phyloP scores from a whole-genome alignment of 1,284 basidiomycete genomes.

The Marasmius fiardii region DNA sequence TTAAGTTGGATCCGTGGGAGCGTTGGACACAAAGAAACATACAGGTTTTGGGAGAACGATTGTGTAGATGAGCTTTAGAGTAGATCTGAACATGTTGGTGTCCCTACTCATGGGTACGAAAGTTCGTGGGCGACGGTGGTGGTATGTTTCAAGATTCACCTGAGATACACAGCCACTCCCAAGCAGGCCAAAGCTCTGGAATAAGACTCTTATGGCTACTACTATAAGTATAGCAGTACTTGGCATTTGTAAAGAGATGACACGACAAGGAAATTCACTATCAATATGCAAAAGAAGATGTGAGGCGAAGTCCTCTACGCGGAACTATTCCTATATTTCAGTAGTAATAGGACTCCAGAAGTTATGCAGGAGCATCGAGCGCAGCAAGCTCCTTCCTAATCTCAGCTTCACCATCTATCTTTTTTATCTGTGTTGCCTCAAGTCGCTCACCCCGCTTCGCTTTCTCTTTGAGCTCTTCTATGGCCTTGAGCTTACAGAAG shows the following conservation, averaged over 20 bases:
- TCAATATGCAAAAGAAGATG: background rate
- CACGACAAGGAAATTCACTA: background rate
- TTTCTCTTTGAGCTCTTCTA: constrained; percentile 93
- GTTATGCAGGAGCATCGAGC: constrained; percentile 22
- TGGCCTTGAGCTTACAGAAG: constrained; percentile 80
- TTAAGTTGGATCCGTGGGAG: too few relatives aligned
- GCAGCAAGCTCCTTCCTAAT: constrained; percentile 75
- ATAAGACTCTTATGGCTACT: too few relatives aligned
- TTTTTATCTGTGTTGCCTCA: constrained; percentile 92
- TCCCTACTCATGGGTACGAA: background rate
- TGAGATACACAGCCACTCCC: background rate
- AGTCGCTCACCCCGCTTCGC: constrained; percentile 83
- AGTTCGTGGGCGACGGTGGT: background rate
- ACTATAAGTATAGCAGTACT: too few relatives aligned
- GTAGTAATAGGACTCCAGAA: background rate
- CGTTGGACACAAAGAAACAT: background rate
- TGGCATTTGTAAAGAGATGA: background rate
- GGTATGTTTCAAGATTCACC: background rate
- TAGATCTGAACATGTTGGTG: background rate
- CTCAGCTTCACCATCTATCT: constrained; percentile 87
- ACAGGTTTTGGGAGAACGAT: constrained; percentile 2
- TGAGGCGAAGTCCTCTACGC: too few relatives aligned
- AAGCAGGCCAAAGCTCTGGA: too few relatives aligned
- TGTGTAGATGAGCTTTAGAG: background rate
- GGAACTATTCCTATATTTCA: background rate